A percentile compares a stretch with the other conserved stretches of the same genome.
Conservation (phyloP, 805 yeast species). For the Kluyveromyces lactis region DNA sequence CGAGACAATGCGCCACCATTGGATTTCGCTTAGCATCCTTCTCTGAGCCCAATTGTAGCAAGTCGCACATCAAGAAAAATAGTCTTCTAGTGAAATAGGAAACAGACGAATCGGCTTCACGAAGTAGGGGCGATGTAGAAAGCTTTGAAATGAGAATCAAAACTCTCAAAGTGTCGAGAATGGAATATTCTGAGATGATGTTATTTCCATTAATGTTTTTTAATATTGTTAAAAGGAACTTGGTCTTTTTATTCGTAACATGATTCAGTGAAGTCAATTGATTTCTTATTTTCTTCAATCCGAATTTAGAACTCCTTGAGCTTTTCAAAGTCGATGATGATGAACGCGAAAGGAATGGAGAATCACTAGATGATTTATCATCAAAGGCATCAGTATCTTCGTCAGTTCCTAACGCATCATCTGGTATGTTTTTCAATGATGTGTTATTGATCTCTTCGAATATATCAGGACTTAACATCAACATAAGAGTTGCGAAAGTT, state of each 20-base stretch:
- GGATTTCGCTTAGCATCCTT: slow-evolving; percentile 14
- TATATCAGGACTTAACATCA: slow-evolving; percentile 21
- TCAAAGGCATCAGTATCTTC: neutral
- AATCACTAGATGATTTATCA: slow-evolving; percentile 1
- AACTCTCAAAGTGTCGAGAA: slow-evolving; percentile 19
- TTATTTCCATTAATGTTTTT: slow-evolving; percentile 22
- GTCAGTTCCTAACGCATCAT: slow-evolving; percentile 4
- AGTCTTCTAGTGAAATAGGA: slow-evolving; percentile 4
- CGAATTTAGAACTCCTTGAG: slow-evolving; percentile 6
- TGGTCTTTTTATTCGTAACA: slow-evolving; percentile 16
- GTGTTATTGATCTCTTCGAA: slow-evolving; percentile 18
- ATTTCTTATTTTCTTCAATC: slow-evolving; percentile 19
- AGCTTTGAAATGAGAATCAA: slow-evolving; percentile 8
- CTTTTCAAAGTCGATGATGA: neutral
- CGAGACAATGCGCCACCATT: slow-evolving; percentile 10
- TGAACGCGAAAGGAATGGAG: neutral
- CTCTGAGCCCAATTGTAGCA: slow-evolving; percentile 7
- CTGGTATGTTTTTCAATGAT: slow-evolving; percentile 18
- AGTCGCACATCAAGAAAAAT: slow-evolving; percentile 8
- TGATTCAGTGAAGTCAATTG: slow-evolving; percentile 10
- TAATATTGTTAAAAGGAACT: slow-evolving; percentile 18
- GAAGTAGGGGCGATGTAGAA: slow-evolving; percentile 5
- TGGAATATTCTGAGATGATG: slow-evolving; percentile 18
- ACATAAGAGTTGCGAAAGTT: slow-evolving; percentile 18
- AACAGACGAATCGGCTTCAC: slow-evolving; percentile 6